These are phyloP conservation scores for Rhexocercosporidium sp. DNA, from an alignment of 2,329 filamentous ascomycete genomes.

Conservation along the genomic window DNA sequence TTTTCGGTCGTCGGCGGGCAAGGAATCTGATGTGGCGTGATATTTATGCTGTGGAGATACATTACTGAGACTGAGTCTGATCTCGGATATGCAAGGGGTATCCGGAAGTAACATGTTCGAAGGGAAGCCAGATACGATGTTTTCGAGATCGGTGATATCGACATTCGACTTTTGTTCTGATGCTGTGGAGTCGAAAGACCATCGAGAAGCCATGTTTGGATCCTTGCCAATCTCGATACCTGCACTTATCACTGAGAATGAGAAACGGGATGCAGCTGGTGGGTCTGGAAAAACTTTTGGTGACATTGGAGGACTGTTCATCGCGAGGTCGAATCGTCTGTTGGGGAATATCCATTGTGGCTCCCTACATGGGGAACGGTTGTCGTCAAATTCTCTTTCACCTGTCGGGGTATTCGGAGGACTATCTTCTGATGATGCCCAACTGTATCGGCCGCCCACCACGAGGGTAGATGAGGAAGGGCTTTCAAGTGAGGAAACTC, in stretches of 20 bases:
- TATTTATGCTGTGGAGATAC: neutral
- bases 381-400: slow-evolving; percentile 12
- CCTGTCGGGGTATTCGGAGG: slow-evolving; percentile 12
- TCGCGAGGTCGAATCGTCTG: slow-evolving; percentile 21
- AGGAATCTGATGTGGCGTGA: neutral
- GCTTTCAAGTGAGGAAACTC: slow-evolving; percentile 28
- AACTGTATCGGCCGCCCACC: slow-evolving; percentile 16
- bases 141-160: slow-evolving; percentile 29
- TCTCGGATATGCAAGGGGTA: slow-evolving; percentile 31
- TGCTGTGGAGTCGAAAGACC: neutral
- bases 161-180: neutral
- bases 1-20: neutral
- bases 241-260: neutral
- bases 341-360: slow-evolving; percentile 2
- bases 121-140: slow-evolving; percentile 30
- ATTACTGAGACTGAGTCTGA: slow-evolving; percentile 21
- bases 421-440: slow-evolving; percentile 19
- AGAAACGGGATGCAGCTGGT: neutral
- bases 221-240: neutral
- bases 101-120: slow-evolving; percentile 30
- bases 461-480: slow-evolving; percentile 9
- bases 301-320: slow-evolving; percentile 30
- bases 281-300: slow-evolving; percentile 17
- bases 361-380: neutral
- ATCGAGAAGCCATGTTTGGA: neutral